Conservation (phyloP, 2,329 filamentous ascomycete genomes). For the Trichothecium sympodiale region DNA sequence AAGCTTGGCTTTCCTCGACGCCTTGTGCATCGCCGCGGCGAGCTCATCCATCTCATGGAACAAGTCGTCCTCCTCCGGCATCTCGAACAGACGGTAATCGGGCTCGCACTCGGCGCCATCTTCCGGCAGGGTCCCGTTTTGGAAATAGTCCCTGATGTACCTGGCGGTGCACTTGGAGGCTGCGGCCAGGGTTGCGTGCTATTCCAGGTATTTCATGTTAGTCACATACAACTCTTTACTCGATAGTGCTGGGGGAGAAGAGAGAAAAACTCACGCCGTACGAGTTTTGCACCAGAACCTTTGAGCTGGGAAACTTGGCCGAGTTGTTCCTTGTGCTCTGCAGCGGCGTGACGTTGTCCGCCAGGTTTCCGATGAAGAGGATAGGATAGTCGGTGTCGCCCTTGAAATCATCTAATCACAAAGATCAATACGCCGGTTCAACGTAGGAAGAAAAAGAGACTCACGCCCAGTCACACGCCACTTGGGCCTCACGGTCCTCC, state of each 20-base stretch:
- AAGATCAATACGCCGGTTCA: background rate
- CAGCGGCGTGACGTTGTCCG: constrained; percentile 37
- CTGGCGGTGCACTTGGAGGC: constrained; percentile 31
- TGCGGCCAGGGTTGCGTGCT: constrained; percentile 39
- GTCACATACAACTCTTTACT: background rate
- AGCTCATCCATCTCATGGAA: constrained; percentile 9
- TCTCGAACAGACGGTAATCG: constrained; percentile 30
- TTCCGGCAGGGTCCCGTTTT: constrained; percentile 31
- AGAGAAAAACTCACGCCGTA: constrained; percentile 30
- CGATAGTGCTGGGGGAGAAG: background rate
- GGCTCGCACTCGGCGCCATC: constrained; percentile 33
- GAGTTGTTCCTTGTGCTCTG: constrained; percentile 33
- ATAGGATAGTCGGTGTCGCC: constrained; percentile 30
- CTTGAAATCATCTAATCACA: background rate
- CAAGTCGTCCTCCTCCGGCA: constrained; percentile 8
- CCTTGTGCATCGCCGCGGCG: constrained; percentile 6
- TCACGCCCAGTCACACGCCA: constrained; percentile 15
- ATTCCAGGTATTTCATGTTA: background rate
- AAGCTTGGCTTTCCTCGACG: too few species aligned
- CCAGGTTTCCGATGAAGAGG: constrained; percentile 31
- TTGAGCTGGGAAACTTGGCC: constrained; percentile 30
- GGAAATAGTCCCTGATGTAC: constrained; percentile 32
- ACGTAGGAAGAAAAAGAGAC: background rate
- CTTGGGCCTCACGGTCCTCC: constrained; percentile 23
- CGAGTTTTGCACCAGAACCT: constrained; percentile 35